These are phyloP conservation scores for Aspergillus steynii DNA, from an alignment of 495 filamentous ascomycete species.

Conservation along the genomic window DNA sequence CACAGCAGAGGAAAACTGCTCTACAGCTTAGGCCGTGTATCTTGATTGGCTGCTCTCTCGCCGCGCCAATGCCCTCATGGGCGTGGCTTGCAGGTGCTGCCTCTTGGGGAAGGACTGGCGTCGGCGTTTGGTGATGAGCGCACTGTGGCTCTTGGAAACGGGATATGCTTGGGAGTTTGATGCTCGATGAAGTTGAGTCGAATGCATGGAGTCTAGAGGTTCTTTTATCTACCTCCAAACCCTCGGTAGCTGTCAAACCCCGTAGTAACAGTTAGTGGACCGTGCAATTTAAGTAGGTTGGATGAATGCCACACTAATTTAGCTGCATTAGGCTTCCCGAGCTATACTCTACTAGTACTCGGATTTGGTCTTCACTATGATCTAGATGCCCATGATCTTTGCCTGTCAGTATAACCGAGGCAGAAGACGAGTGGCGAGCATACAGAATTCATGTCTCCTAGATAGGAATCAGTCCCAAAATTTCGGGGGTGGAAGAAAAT, in stretches of 20 bases:
- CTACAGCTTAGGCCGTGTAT: not conserved
- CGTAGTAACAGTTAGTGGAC: not conserved
- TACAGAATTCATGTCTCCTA: not conserved
- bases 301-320: not conserved
- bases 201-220: not conserved
- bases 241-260: not conserved
- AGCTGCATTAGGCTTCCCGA: not conserved
- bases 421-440: not conserved
- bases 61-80: not conserved
- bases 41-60: not conserved
- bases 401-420: too few species aligned
- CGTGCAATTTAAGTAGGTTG: not conserved
- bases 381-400: too few species aligned
- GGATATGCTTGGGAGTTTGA: not conserved
- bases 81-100: not conserved
- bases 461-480: not conserved
- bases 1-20: not conserved
- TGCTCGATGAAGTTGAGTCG: not conserved
- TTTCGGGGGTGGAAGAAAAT: not conserved
- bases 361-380: too few species aligned
- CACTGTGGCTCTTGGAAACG: not conserved
- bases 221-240: not conserved
- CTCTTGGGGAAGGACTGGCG: not conserved
- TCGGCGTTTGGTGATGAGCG: not conserved
- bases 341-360: too few species aligned